Evolutionary conservation across 371 early-diverging fungal species (phyloP).

Genomic region (Rhizopus microsporus): DNA sequence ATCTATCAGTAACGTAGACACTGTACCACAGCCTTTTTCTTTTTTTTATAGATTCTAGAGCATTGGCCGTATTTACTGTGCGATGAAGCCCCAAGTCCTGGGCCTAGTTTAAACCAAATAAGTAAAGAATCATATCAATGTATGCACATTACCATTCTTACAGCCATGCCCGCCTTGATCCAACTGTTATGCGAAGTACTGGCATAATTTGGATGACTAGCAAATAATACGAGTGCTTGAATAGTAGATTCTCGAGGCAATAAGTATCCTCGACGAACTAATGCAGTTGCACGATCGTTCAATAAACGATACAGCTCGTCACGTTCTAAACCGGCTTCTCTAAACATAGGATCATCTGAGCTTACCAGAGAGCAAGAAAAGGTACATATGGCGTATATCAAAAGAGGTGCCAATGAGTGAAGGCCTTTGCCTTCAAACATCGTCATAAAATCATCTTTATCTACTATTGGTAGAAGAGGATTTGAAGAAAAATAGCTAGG

Average conservation of each 20-base stretch:
- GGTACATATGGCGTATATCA: constrained; percentile 41
- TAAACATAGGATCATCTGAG: constrained; percentile 31
- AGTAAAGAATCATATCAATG: not conserved
- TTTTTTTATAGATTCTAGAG: constrained; percentile 15
- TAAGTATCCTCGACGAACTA: constrained; percentile 37
- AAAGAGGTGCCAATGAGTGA: constrained; percentile 34
- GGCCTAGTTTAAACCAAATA: constrained; percentile 16
- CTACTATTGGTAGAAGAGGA: constrained; percentile 38
- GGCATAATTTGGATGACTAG: constrained; percentile 39
- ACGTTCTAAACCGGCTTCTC: constrained; percentile 23
- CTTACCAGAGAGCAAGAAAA: constrained; percentile 35
- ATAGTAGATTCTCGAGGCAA: constrained; percentile 39
- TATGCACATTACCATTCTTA: constrained; percentile 37
- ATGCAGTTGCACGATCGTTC: constrained; percentile 25
- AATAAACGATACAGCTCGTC: constrained; percentile 35
- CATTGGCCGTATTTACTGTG: constrained; percentile 17
- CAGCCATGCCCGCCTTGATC: constrained; percentile 51
- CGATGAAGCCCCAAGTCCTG: constrained; percentile 46
- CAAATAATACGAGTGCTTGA: constrained; percentile 44
- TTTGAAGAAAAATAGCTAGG: constrained; percentile 36
- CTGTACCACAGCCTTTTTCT: constrained; percentile 37
- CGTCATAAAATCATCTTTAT: constrained; percentile 35
- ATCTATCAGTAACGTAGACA: constrained; percentile 35
- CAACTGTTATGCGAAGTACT: constrained; percentile 39
- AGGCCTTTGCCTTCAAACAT: constrained; percentile 34